These are phyloP conservation scores for Colletotrichum caudatum DNA, from an alignment of 2,329 filamentous ascomycete genomes.

Conservation along the genomic window DNA sequence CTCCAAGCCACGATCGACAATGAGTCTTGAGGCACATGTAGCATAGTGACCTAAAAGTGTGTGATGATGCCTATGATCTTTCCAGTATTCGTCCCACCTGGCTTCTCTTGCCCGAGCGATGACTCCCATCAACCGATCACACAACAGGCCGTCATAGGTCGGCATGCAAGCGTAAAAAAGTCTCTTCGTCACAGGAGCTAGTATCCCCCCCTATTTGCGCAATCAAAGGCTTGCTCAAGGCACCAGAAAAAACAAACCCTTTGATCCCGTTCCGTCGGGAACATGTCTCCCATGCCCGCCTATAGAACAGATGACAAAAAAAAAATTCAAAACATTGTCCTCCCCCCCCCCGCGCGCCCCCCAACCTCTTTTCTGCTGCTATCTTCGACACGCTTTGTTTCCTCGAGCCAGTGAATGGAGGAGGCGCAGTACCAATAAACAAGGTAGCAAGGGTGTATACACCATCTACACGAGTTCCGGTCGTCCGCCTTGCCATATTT, in stretches of 20 bases:
- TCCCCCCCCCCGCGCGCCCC: too few species aligned
- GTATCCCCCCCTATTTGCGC: conserved; percentile 32
- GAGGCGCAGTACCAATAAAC: background rate
- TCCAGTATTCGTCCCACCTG: background rate
- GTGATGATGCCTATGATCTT: background rate
- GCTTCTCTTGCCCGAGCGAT: background rate
- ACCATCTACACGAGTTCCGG: background rate
- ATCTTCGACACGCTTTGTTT: background rate
- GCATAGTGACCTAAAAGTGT: background rate
- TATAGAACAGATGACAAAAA: conserved; percentile 14
- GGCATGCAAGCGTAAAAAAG: conserved; percentile 15
- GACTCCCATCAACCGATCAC: background rate
- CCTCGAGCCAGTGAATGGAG: background rate
- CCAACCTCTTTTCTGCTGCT: background rate
- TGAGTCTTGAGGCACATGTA: background rate
- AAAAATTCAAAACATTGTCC: conserved; percentile 1
- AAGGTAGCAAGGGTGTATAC: too few species aligned
- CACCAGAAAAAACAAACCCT: conserved; percentile 18
- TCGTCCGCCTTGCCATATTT: background rate
- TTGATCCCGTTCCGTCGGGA: conserved; percentile 7
- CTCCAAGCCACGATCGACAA: background rate
- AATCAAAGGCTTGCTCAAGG: conserved; percentile 22
- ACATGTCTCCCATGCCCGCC: conserved; percentile 10
- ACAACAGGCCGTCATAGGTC: background rate
- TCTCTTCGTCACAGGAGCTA: conserved; percentile 33